These are phyloP conservation scores for Gymnopilus dilepis DNA, from an alignment of 768 basidiomycete genomes.

Conservation along the genomic window DNA sequence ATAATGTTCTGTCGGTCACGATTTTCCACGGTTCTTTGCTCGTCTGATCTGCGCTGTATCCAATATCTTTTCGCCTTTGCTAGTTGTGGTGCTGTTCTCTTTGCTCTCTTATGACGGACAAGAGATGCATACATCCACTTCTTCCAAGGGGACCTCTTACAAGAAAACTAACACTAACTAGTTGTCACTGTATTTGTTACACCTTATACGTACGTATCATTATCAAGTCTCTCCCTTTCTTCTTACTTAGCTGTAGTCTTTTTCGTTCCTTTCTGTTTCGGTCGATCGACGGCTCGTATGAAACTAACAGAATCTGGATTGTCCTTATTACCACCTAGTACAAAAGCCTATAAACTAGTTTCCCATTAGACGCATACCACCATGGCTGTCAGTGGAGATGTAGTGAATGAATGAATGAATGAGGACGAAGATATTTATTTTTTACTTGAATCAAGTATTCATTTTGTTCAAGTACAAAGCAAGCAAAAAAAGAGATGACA, in stretches of 20 bases:
- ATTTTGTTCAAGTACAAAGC: constrained; percentile 12
- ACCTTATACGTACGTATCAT: constrained; percentile 1
- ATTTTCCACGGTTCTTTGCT: constrained; percentile 5
- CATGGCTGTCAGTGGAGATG: too few species aligned
- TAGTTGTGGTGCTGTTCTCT: not conserved
- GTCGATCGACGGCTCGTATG: too few species aligned
- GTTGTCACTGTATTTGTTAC: constrained; percentile 5
- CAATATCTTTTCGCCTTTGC: constrained; percentile 1
- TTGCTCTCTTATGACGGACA: not conserved
- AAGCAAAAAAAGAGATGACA: not conserved
- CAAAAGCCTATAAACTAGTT: constrained; percentile 1
- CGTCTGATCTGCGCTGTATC: constrained; percentile 13
- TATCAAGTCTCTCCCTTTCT: not conserved
- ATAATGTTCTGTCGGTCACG: not conserved
- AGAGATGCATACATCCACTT: too few species aligned
- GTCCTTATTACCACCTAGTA: not conserved
- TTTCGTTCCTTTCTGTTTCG: not conserved
- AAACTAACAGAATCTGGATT: not conserved
- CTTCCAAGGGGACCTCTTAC: not conserved
- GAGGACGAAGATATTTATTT: constrained; percentile 3
- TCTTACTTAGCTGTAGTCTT: constrained; percentile 5
- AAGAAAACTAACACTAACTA: constrained; percentile 9
- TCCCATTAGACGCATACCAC: not conserved
- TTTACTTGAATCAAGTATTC: constrained; percentile 12
- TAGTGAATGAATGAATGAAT: too few species aligned